These are phyloP conservation scores for Heracleum sosnowskyi DNA, from an alignment of 129 eudicot genomes.

Conservation along the genomic window DNA sequence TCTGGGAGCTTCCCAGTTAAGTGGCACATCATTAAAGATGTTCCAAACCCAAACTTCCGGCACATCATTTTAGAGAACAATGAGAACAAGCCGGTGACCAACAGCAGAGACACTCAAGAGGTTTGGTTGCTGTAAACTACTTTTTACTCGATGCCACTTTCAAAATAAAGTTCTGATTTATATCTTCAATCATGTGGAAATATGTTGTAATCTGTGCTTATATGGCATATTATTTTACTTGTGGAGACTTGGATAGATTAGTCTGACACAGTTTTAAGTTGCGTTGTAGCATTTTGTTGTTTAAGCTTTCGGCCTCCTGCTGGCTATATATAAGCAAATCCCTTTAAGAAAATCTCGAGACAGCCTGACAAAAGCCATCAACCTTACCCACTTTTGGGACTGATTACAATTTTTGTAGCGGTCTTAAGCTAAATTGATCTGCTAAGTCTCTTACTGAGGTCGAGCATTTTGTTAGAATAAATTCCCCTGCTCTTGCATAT, in stretches of 20 bases:
- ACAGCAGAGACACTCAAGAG: constrained; percentile 96
- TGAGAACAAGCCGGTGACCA: constrained; percentile 89
- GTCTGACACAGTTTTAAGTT: not conserved
- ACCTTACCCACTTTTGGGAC: not conserved
- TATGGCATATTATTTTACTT: not conserved
- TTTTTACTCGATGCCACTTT: not conserved
- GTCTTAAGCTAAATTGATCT: not conserved
- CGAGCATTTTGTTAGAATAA: not conserved
- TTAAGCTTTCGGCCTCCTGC: not conserved
- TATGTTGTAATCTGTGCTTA: not conserved
- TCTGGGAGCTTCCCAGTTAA: constrained; percentile 90
- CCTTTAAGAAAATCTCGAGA: not conserved
- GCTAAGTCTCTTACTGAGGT: not conserved
- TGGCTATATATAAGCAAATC: not conserved
- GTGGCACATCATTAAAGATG: constrained; percentile 93
- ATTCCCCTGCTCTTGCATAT: constrained; percentile 23
- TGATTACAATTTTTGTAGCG: not conserved
- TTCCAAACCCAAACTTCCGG: constrained; percentile 81
- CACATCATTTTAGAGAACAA: constrained; percentile 85
- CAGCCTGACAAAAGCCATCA: not conserved
- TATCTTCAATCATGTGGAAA: not conserved
- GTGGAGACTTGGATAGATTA: not conserved
- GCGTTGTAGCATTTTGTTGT: not conserved
- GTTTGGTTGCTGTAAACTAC: constrained; percentile 20
- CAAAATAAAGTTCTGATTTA: not conserved